These are phyloP conservation scores for Oleoguttula mirabilis DNA, from an alignment of 495 filamentous ascomycete genomes.

Conservation along the genomic window DNA sequence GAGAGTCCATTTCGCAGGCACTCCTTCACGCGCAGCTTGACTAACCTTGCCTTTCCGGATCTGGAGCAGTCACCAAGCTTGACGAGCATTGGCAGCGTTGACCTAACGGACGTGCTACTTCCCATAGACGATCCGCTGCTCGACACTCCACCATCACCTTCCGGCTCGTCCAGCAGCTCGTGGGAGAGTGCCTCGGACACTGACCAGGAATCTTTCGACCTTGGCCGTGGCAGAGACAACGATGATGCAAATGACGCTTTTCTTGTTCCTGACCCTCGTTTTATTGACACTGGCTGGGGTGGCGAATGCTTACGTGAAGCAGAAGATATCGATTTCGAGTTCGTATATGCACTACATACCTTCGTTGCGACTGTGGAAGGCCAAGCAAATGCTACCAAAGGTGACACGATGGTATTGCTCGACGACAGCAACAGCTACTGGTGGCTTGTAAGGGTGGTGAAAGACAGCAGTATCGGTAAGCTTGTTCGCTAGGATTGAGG, in stretches of 20 bases:
- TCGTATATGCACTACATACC: conserved; percentile 95
- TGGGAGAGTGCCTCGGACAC: conserved; percentile 25
- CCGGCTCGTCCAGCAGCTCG: conserved; percentile 19
- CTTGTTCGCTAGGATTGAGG: neutral
- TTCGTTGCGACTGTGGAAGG: conserved; percentile 97
- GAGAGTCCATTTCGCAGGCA: conserved; percentile 17
- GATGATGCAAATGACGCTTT: conserved; percentile 42
- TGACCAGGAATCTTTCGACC: conserved; percentile 13
- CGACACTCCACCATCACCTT: conserved; percentile 20
- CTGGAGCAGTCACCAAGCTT: conserved; percentile 15
- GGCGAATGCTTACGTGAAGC: conserved; percentile 65
- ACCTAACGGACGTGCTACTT: conserved; percentile 30
- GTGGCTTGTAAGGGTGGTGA: conserved; percentile 96
- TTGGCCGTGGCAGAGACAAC: conserved; percentile 19
- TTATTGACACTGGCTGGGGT: conserved; percentile 56
- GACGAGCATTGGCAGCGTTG: conserved; percentile 20
- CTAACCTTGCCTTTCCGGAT: neutral
- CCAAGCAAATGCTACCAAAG: conserved; percentile 95
- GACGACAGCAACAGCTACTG: conserved; percentile 99
- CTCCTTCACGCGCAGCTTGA: neutral
- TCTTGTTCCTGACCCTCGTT: conserved; percentile 38
- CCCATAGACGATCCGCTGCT: conserved; percentile 34
- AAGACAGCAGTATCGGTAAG: conserved; percentile 93
- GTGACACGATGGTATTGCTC: conserved; percentile 99
- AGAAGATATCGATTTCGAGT: conserved; percentile 99